Conservation (phyloP, 768 basidiomycete genomes). For the Asterophora parasitica region DNA sequence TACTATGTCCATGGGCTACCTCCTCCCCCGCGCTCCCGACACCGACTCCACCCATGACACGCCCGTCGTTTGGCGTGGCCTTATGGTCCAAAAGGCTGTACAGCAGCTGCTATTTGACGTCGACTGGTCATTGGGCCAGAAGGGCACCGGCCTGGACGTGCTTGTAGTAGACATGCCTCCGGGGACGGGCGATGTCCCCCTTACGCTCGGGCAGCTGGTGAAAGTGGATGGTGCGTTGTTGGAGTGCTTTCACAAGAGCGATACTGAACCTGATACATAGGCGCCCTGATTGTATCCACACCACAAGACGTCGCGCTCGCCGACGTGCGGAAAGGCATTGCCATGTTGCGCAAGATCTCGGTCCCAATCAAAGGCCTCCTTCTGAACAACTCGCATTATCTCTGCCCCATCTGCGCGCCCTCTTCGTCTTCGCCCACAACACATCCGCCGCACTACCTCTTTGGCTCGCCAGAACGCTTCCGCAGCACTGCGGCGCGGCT, state of each 20-base stretch:
- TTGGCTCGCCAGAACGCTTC: conserved; percentile 68
- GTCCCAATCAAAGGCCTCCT: conserved; percentile 90
- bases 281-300: conserved; percentile 90
- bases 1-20: conserved; percentile 97
- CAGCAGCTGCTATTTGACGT: conserved; percentile 96
- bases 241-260: conserved; percentile 58
- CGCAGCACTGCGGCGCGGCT: conserved; percentile 52
- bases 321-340: conserved; percentile 89
- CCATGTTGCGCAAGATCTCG: conserved; percentile 85
- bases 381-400: conserved; percentile 84
- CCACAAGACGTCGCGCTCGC: conserved; percentile 92
- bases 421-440: background rate
- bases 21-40: conserved; percentile 57
- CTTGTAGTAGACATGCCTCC: conserved; percentile 96
- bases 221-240: conserved; percentile 65
- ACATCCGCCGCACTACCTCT: conserved; percentile 47
- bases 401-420: conserved; percentile 67
- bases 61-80: conserved; percentile 90
- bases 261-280: conserved; percentile 33
- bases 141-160: conserved; percentile 62
- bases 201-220: conserved; percentile 87
- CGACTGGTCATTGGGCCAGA: conserved; percentile 62
- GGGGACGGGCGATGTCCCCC: conserved; percentile 92
- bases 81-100: conserved; percentile 98
- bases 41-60: conserved; percentile 57